Base-by-base conservation (phyloP, 176 grass and related monocot species). In the Carex scoparia region DNA sequence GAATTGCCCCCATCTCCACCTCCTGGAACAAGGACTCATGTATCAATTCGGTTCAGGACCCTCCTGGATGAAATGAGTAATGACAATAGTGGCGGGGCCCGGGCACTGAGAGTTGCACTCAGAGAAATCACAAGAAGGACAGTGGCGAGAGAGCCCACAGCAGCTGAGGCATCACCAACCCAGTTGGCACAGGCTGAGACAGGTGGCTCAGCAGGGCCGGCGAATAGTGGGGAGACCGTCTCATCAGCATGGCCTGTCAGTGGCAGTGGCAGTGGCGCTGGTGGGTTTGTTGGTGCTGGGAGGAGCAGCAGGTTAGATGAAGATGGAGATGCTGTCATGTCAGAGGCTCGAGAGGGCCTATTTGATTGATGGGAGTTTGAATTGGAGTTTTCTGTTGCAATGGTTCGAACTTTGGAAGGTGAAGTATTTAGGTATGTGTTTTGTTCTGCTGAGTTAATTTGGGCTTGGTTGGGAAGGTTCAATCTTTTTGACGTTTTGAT, bases 141-240 rank as follows among this genome's bases (percentile, higher is more conserved):
- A 28, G 65, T 84, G 44, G n/a, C 46, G 16, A 83, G 68, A 46
- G 74, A 78, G 46, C 19, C 44, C 2, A 63, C 14, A 4, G 27
- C 79, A 2, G 42, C 85, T 2, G 69, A 85, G 18, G 87, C 86
- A 8, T 91, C 93, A 54, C 89, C 87, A 7, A 92, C 90, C 18
- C 92, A 94, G 84, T 86, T 97, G 19, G 94, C 87, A 5, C 92
- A 93, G 81, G 86, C 85, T 12, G 65, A 90, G 69, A 92, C 86
- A 0, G 90, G 81, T 60, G 92, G 90, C 65, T 84, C 68, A 35
- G 62, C 27, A 27, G 90, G 81, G 70, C 90, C 89, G 13, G 89
- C 90, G 27, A 94, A 84, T 79, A 91, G 86, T 42, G 68, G 86
- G 19, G 94, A 94, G 74, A 97, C 92, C 2, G 89, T 91, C 15